Conservation (phyloP, 2,329 filamentous ascomycete species). For the Alternaria sp. region DNA sequence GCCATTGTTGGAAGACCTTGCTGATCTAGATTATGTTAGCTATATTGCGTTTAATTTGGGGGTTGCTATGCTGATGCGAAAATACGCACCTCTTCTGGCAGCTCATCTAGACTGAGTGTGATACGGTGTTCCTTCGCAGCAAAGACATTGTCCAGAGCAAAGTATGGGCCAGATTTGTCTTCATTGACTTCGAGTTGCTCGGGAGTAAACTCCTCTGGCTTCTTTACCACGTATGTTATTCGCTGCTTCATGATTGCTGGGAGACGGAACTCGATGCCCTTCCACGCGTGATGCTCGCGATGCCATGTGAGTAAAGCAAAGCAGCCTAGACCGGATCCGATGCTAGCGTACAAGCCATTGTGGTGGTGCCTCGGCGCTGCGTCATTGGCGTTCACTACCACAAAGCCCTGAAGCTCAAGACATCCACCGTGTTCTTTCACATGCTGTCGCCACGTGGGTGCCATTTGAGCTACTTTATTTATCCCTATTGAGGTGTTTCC, state of each 20-base stretch:
- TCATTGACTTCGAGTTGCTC: constrained; percentile 65
- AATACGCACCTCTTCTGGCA: constrained; percentile 68
- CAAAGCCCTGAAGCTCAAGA: constrained; percentile 17
- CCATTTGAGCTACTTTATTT: not conserved
- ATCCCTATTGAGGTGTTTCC: not conserved
- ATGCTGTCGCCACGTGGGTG: constrained; percentile 32
- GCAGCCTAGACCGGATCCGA: constrained; percentile 4
- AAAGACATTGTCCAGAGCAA: constrained; percentile 67
- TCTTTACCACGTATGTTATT: constrained; percentile 77
- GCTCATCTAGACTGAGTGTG: constrained; percentile 75
- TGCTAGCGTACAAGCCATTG: not conserved
- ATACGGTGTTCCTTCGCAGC: constrained; percentile 81
- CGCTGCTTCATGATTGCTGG: constrained; percentile 69
- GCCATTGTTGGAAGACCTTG: constrained; percentile 67
- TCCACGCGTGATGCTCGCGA: constrained; percentile 16
- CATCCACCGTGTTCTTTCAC: constrained; percentile 40
- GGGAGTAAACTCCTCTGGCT: constrained; percentile 71
- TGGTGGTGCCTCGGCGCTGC: constrained; percentile 9
- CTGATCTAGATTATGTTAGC: constrained; percentile 60
- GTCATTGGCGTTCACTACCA: constrained; percentile 18
- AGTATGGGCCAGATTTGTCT: constrained; percentile 41
- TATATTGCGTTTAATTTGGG: not conserved
- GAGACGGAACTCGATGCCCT: not conserved
- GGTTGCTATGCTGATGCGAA: not conserved
- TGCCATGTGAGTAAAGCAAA: not conserved